Evolutionary conservation across 306 rosid species (phyloP).

Genomic region (Senna tora): DNA sequence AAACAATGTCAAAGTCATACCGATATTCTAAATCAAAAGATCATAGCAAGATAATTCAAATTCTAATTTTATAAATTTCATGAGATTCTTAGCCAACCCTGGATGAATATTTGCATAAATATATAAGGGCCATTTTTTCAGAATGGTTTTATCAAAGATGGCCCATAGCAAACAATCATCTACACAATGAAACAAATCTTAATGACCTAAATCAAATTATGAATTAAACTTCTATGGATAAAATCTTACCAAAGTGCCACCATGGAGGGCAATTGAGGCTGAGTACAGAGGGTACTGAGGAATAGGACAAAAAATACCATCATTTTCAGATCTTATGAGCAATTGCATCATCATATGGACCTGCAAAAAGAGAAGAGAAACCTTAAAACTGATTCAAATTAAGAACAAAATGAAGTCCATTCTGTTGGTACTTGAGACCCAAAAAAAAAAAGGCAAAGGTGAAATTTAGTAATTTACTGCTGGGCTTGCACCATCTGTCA

Average conservation of each 20-base stretch:
- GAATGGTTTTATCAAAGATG: conserved; percentile 33
- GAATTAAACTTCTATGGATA: conserved; percentile 13
- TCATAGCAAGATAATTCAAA: conserved; percentile 8
- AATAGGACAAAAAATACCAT: conserved; percentile 90
- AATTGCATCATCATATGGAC: conserved; percentile 93
- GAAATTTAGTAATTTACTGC: conserved; percentile 60
- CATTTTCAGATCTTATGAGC: conserved; percentile 70
- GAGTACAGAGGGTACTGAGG: conserved; percentile 96
- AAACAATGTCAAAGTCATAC: conserved; percentile 3
- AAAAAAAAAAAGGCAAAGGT: neutral
- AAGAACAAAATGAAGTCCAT: conserved; percentile 11
- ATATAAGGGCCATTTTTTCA: neutral
- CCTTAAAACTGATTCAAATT: neutral
- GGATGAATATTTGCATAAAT: neutral
- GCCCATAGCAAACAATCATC: conserved; percentile 17
- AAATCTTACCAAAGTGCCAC: conserved; percentile 73
- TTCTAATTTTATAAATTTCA: neutral
- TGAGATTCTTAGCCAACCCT: conserved; percentile 1
- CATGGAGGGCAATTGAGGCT: conserved; percentile 90
- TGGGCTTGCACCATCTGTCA: conserved; percentile 98
- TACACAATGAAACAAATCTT: conserved; percentile 2
- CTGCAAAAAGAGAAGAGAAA: conserved; percentile 47
- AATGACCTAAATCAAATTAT: conserved; percentile 7
- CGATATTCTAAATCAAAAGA: neutral
- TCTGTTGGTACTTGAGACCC: neutral